Conservation (phyloP, 2,329 filamentous ascomycete genomes). For the Pseudocercospora fuligena region DNA sequence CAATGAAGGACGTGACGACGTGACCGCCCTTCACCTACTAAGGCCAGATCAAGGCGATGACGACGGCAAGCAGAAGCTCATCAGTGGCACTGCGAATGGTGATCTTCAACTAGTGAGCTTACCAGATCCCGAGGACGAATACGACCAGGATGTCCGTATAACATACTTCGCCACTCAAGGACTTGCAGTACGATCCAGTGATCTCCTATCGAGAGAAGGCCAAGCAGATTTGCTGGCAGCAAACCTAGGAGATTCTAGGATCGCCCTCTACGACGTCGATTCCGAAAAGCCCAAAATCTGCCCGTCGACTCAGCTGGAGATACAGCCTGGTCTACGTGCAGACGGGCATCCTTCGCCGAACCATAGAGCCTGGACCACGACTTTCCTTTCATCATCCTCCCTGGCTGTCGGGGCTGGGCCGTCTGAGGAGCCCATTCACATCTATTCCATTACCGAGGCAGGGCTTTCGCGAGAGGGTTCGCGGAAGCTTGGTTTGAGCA, state of each 20-base stretch:
- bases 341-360: slow-evolving; percentile 27
- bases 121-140: slow-evolving; percentile 23
- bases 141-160: slow-evolving; percentile 33
- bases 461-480: slow-evolving; percentile 48
- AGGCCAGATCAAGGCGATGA: slow-evolving; percentile 39
- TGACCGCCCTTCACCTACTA: slow-evolving; percentile 62
- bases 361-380: slow-evolving; percentile 54
- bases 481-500: slow-evolving; percentile 46
- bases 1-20: slow-evolving; percentile 61
- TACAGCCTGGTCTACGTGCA: slow-evolving; percentile 26
- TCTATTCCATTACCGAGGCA: slow-evolving; percentile 57
- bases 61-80: slow-evolving; percentile 50
- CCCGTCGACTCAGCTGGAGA: slow-evolving; percentile 45
- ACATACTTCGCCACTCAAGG: slow-evolving; percentile 52
- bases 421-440: slow-evolving; percentile 49
- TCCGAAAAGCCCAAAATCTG: slow-evolving; percentile 35
- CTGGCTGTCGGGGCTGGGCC: slow-evolving; percentile 59
- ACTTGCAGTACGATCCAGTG: slow-evolving; percentile 52
- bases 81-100: slow-evolving; percentile 63
- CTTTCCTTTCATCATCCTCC: slow-evolving; percentile 55
- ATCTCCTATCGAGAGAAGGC: slow-evolving; percentile 26
- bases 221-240: slow-evolving; percentile 54
- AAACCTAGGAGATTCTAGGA: slow-evolving; percentile 52
- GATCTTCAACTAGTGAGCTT: slow-evolving; percentile 50
- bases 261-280: slow-evolving; percentile 41